Evolutionary conservation across 345 rosid species (phyloP), one percentile per base, ranked within the genome.

Genomic region (Eutrema japonicum): DNA sequence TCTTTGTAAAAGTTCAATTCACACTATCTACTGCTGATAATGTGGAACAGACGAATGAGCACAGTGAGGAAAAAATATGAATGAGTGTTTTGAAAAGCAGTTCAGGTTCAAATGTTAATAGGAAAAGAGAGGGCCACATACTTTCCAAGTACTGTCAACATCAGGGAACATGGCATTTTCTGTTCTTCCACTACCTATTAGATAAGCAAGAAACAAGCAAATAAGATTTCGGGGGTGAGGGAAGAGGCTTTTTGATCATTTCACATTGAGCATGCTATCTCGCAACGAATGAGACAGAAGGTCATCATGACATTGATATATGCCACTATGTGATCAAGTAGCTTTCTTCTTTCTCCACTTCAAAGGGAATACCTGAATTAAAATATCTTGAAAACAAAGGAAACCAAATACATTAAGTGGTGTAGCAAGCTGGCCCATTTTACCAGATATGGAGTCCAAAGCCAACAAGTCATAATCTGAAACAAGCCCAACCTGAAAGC

Each of bases 391-490:
- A 62, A 64, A 70, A 57, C 46, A 70, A 49, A 38, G 59, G 53
- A 47, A 70, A 70, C 32, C 54, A 64, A 56, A 49, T 38, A 40
- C 22, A 53, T 3, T 10, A 47, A 64, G 54, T 71, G 36, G 47
- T 68, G 18, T 45, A 61, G 2, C 26, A 22, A 22, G 13, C 16
- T 62, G 65, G 75, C 70, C 64, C 73, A 59, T 49, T 22, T 69
- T 85, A 89, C 97, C 97, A 75, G 91, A 89, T 83, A 91, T 83
- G 57, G 97, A 91, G 81, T 94, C 98, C 89, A 94, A 77, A 29
- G 96, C 97, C 74, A 91, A 64, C 83, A 91, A 83, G 80, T 94
- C 98, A 79, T 94, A 91, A 81, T 91, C 97, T 32, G 98, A 94
- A 78, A 89, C 95, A 73, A 94, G 88, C 76, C 98, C 98, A 78